Evolutionary conservation across 352 stramenopile species (phyloP).

Genomic region (Pythium plurisporium): DNA sequence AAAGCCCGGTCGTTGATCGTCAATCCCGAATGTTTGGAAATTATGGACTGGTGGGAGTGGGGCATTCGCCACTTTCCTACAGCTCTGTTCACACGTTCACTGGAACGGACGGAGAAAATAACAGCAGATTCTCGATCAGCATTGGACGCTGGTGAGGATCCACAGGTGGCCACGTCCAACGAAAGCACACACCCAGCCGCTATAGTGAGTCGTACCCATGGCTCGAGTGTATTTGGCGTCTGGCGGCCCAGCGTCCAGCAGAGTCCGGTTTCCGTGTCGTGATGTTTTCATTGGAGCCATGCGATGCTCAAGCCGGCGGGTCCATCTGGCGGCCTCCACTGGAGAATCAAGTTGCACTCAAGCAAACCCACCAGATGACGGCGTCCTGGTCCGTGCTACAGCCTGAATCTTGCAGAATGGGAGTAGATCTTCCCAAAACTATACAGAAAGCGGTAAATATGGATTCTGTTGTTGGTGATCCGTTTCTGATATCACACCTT

Average conservation of each 20-base stretch:
- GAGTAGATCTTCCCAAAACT: background rate
- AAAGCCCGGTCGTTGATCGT: constrained; percentile 5
- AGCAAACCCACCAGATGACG: constrained; percentile 6
- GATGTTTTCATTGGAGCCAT: constrained; percentile 16
- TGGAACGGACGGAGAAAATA: constrained; percentile 9
- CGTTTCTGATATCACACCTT: too few species aligned
- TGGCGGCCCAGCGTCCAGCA: constrained; percentile 1
- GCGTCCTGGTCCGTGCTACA: background rate
- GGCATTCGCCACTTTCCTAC: too few species aligned
- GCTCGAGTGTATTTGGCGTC: background rate
- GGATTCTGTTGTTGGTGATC: background rate
- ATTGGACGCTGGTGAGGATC: too few species aligned
- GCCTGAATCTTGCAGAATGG: background rate
- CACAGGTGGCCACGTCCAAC: too few species aligned
- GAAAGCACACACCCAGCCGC: too few species aligned
- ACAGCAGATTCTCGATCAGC: too few species aligned
- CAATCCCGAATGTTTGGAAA: constrained; percentile 17
- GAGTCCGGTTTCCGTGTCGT: constrained; percentile 8
- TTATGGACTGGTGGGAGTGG: background rate
- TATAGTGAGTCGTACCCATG: too few species aligned
- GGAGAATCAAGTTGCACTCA: constrained; percentile 16
- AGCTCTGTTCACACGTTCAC: too few species aligned
- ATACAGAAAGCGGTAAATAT: background rate
- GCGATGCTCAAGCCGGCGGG: constrained; percentile 6
- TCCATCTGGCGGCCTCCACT: constrained; percentile 1